Base-by-base conservation (phyloP, 768 basidiomycete genomes). In the Leccinum imitatum region DNA sequence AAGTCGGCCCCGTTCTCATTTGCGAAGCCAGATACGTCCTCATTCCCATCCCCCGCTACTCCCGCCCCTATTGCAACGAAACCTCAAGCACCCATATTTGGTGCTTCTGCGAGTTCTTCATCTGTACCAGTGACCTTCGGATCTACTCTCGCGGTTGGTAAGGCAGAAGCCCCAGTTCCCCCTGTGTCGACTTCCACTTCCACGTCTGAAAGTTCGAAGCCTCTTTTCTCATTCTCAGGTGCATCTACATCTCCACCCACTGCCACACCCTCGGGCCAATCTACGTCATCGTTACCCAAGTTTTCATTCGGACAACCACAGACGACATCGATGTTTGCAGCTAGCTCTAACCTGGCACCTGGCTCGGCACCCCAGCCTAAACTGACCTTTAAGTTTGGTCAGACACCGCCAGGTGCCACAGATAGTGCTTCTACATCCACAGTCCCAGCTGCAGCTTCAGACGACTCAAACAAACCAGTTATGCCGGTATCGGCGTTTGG, bases 301-400 rank as follows among this genome's bases (percentile, higher is more conserved):
- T 73, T 73, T 53, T 64, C 67, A 14, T 74, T 73, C 23, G 72
- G 62, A n/a, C 67, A 64, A 31, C 55, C 59, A 14, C 44, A 66
- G 27, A 41, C 50, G 17, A 33, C 57, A 39, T 57, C 65, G 3
- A 46, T 54, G 19, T 54, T 58, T 8, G 19, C 51, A 1, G 56
- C 66, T 14, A 30, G 48, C 6, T 33, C 61, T 30, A 54, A 62
- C 41, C 35, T 65, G 3, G 35, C 56, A 1, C 37, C 58, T 2
- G 53, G 61, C 21, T 54, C 62, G 27, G 35, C 57, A 39, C 54
- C 64, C 17, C 73, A 68, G 30, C 59, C 71, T 19, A 71, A 73
- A 46, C 41, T 57, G 4, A 61, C 61, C 2, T 64, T 65, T 41
- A 65, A 59, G 31, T 69, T 73, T 13, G 59, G 64, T 33, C 54